phyloP scores from a whole-genome alignment of 371 early-diverging fungal genomes.

The Globomyces sp. region DNA sequence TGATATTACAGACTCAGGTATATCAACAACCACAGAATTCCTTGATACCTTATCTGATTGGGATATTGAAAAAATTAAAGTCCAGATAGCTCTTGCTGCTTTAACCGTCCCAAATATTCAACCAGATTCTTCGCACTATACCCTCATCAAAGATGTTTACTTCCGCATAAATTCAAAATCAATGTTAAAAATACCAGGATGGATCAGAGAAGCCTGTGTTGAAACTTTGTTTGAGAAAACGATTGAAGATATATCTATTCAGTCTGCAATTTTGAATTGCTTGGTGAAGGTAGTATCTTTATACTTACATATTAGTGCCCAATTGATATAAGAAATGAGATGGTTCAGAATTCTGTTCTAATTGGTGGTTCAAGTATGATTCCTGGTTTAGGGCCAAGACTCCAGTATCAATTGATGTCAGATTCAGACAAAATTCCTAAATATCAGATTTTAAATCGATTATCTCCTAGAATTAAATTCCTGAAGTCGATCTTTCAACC shows the following conservation, averaged over 20 bases:
- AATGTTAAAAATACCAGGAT: constrained; percentile 3
- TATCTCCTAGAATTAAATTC: too few relatives aligned
- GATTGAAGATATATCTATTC: not conserved
- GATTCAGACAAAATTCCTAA: too few relatives aligned
- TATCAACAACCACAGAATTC: not conserved
- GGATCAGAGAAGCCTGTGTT: not conserved
- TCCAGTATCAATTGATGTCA: not conserved
- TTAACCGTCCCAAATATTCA: not conserved
- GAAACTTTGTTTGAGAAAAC: not conserved
- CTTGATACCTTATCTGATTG: not conserved
- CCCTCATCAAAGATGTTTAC: not conserved
- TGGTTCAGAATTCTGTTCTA: not conserved
- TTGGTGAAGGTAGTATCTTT: not conserved
- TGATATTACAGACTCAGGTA: not conserved
- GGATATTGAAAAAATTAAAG: not conserved
- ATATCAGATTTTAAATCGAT: not conserved
- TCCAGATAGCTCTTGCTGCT: not conserved
- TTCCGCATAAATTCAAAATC: constrained; percentile 1
- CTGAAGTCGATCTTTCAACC: too few relatives aligned
- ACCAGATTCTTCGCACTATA: not conserved
- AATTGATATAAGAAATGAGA: constrained; percentile 1
- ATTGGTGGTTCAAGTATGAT: constrained; percentile 10
- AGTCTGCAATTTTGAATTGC: not conserved
- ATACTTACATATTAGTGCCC: not conserved
- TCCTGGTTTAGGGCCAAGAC: not conserved